Evolutionary conservation across 805 yeast genomes (phyloP), one percentile per base, ranked within the genome.

Genomic region (Maudiozyma pseudohumilis): DNA sequence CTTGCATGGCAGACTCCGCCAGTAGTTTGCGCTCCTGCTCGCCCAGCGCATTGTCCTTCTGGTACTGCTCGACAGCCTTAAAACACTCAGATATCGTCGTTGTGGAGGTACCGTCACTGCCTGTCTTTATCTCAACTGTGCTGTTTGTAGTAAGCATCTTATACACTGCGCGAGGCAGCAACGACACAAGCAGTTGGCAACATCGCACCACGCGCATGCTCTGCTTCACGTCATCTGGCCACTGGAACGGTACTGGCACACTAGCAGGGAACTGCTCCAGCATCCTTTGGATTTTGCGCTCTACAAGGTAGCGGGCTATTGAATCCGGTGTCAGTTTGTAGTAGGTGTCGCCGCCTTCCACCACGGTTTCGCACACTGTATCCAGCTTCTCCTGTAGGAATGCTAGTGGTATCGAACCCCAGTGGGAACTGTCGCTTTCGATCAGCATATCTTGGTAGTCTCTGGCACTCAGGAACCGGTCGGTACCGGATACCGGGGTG

Each of bases 121-220:
- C 11, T 23, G 13, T 11, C n/a, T 10, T 10, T 18, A 29, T 11
- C 23, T 22, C 8, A 43, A 11, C 4, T 3, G 44, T 43, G 53
- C 30, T 22, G 44, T 48, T 36, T 24, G 33, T 21, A 27, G 50
- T 33, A 23, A 56, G 31, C 40, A 42, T 20, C 39, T 46, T 23
- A 29, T 52, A 56, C 31, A 72, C 56, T 42, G 66, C 68, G 3
- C 73, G 66, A 3, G 74, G 66, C 5, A 77, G 42, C 21, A 77
- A 53, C 20, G 70, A 68, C 3, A 77, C 56, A 5, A 80, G 55
- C 37, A 66, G 56, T 38, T 62, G 63, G 12, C 58, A 52, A 15
- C 64, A 56, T 13, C 68, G 59, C 2, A 63, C 48, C 3, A 51
- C 42, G n/a, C 66, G 46, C 1, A 69, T 59, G 6, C 60, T 55